A percentile compares a stretch with the other conserved stretches of the same genome.
Evolutionary conservation across 108 stramenopile genomes (phyloP).

Genomic region (Nannochloropsis salina): DNA sequence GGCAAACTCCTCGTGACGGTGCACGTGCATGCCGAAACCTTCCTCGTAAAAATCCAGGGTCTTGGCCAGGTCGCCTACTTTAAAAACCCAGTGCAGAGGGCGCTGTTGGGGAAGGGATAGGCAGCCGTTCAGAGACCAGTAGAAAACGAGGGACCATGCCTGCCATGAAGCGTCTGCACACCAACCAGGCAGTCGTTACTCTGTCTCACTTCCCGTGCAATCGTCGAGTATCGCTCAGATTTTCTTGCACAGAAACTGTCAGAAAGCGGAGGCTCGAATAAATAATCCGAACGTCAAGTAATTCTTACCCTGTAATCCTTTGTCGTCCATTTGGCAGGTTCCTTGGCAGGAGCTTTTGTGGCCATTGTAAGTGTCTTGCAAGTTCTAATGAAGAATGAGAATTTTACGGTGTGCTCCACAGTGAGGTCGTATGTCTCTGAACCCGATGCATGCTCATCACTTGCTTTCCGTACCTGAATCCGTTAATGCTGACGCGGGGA

Average conservation of each 20-base stretch:
- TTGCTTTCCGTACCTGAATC: neutral
- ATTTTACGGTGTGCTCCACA: no score
- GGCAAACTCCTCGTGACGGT: constrained; percentile 46
- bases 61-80: constrained; percentile 46
- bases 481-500: neutral
- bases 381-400: neutral
- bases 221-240: no score
- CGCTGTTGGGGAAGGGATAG: neutral
- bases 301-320: constrained; percentile 10
- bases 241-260: no score
- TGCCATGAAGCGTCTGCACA: no score
- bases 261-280: no score
- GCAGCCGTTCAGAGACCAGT: neutral
- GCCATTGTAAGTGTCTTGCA: neutral
- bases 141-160: no score
- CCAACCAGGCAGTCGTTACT: no score
- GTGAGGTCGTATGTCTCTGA: no score
- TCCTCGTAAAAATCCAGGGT: constrained; percentile 50
- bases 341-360: neutral
- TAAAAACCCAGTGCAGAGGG: constrained; percentile 47
- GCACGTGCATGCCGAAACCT: constrained; percentile 51
- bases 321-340: neutral
- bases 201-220: no score
- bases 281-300: neutral
- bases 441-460: no score